Base-by-base conservation (phyloP, 164 flowering plant genomes). In the Sedum album region DNA sequence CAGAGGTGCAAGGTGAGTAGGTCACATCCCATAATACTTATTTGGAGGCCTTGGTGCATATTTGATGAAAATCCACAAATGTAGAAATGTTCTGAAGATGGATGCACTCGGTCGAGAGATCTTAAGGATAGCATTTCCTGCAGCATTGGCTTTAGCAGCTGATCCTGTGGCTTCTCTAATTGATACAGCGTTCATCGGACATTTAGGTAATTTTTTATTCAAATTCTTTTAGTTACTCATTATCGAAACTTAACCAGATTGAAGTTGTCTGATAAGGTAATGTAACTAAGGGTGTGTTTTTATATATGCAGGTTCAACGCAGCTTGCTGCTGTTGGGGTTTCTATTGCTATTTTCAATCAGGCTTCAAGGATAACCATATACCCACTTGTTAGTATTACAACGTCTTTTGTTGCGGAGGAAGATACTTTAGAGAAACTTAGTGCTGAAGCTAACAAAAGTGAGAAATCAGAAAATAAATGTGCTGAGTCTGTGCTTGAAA, bases 181-280 rank as follows among this genome's bases (percentile, higher is more conserved):
- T 60, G 93, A 88, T 76, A 88, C 93, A 2, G 89, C 84, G 1
- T 88, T 88, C 71, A 82, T 88, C 20, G 93, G 93, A 48, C 87
- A 70, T 26, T 25, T 88, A 70, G 89, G 88, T 85, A 31, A 35
- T 64, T 11, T 53, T 35, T 18, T n/a, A 11, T 68, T 33, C 51
- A 53, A 53, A 53, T 7, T 23, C 18, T 15, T 14, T 44, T 17
- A 11, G 18, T 17, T 4, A 15, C 17, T 44, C 1, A 13, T 44
- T 1, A 13, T 11, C 18, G 18, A 44, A 17, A 44, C 15, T 44
- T 17, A 1, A 17, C 33, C 13, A 23, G 31, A 11, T 14, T 67
- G 41, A 31, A 21, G 2, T 42, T 35, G 9, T 41, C 25, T 6
- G 44, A 17, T 46, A 66, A 42, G 39, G 6, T 14, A n/a, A n/a